Percentiles rank a stretch among this genome's conserved stretches.
phyloP scores from a whole-genome alignment of 805 yeast species.

The Candida arabinofermentans region DNA sequence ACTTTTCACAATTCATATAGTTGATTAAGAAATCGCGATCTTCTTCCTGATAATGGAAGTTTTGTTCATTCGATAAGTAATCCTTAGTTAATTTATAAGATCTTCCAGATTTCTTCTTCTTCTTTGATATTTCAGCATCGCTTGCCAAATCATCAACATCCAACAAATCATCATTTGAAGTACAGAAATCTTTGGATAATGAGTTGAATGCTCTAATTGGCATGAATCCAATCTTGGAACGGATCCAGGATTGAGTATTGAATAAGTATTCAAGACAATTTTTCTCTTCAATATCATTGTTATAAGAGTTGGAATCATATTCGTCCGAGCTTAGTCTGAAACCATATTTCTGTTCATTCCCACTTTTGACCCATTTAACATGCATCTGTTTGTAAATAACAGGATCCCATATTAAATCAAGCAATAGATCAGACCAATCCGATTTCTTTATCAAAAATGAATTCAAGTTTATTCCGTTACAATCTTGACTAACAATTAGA shows the following conservation, averaged over 20 bases:
- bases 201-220: conserved; percentile 37
- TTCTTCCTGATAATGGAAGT: conserved; percentile 34
- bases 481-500: conserved; percentile 37
- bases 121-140: conserved; percentile 27
- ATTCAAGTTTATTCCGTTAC: conserved; percentile 39
- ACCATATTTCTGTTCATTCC: conserved; percentile 23
- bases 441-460: conserved; percentile 37
- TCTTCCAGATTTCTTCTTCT: conserved; percentile 19
- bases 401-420: conserved; percentile 40
- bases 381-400: conserved; percentile 35
- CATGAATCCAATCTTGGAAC: conserved; percentile 36
- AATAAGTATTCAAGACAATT: conserved; percentile 37
- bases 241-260: conserved; percentile 36
- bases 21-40: conserved; percentile 36
- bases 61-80: conserved; percentile 19
- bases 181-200: conserved; percentile 36
- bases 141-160: conserved; percentile 1
- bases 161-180: conserved; percentile 16
- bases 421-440: conserved; percentile 34
- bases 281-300: conserved; percentile 35
- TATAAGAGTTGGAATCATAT: conserved; percentile 33
- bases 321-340: conserved; percentile 27
- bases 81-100: conserved; percentile 11
- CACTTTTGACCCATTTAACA: conserved; percentile 28
- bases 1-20: conserved; percentile 37